phyloP scores from a whole-genome alignment of 2,329 filamentous ascomycete genomes.

The Fusarium buharicum region DNA sequence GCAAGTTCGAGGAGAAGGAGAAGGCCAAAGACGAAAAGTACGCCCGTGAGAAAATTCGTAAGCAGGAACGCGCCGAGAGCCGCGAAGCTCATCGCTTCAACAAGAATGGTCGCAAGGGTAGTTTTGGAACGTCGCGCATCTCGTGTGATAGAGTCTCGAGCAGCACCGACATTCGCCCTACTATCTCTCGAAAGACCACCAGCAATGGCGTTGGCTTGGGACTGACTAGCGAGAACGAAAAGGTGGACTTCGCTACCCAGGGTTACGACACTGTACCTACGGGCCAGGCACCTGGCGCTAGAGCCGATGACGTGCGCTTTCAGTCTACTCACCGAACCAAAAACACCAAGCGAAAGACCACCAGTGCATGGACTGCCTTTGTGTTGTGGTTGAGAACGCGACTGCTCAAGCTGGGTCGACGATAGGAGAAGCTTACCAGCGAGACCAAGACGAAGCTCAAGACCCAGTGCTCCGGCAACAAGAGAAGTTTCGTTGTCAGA shows the following conservation, averaged over 20 bases:
- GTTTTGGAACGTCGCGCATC: conserved; percentile 48
- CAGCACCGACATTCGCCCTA: conserved; percentile 46
- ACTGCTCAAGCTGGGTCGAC: conserved; percentile 55
- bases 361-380: conserved; percentile 70
- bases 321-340: conserved; percentile 56
- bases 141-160: conserved; percentile 50
- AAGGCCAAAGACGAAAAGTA: conserved; percentile 70
- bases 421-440: conserved; percentile 47
- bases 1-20: conserved; percentile 72
- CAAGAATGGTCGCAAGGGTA: conserved; percentile 56
- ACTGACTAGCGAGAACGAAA: conserved; percentile 50
- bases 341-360: conserved; percentile 68
- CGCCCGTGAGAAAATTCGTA: conserved; percentile 66
- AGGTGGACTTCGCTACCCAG: conserved; percentile 57
- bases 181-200: conserved; percentile 46
- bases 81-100: conserved; percentile 66
- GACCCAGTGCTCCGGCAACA: conserved; percentile 19
- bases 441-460: conserved; percentile 31
- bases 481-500: conserved; percentile 24
- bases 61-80: conserved; percentile 67
- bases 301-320: conserved; percentile 58
- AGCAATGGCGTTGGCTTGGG: conserved; percentile 33
- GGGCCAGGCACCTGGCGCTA: conserved; percentile 41
- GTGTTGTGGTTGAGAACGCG: conserved; percentile 72
- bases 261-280: conserved; percentile 58